Conservation (phyloP, 2,329 filamentous ascomycete genomes). For the Clarireedia paspali region DNA sequence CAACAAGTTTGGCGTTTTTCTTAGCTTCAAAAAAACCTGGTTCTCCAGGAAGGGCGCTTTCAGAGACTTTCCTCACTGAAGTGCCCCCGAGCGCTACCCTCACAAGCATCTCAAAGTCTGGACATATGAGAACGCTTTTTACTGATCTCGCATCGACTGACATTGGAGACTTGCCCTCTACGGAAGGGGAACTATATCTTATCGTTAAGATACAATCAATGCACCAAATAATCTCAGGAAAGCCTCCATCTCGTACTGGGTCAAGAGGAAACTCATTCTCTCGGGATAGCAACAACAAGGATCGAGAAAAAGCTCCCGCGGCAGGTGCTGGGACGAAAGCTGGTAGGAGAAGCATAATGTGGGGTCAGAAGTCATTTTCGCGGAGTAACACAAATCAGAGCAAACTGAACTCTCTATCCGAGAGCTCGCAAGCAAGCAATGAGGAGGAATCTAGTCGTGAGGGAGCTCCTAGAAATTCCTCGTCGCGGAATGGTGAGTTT, state of each 20-base stretch:
- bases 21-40: constrained; percentile 65
- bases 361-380: constrained; percentile 51
- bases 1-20: constrained; percentile 68
- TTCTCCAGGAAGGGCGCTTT: constrained; percentile 58
- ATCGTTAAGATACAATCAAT: constrained; percentile 62
- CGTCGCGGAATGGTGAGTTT: constrained; percentile 30
- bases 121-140: constrained; percentile 77
- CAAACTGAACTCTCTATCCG: constrained; percentile 45
- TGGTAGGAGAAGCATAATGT: constrained; percentile 61
- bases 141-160: constrained; percentile 60
- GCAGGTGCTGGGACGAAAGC: constrained; percentile 41
- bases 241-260: constrained; percentile 21
- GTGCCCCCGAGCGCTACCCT: constrained; percentile 68
- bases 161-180: constrained; percentile 51
- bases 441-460: constrained; percentile 16
- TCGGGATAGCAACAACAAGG: constrained; percentile 20
- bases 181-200: constrained; percentile 70
- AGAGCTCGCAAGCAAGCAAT: constrained; percentile 11
- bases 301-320: constrained; percentile 36
- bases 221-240: constrained; percentile 22
- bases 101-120: constrained; percentile 53
- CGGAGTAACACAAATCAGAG: constrained; percentile 34
- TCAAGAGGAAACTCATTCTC: constrained; percentile 12
- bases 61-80: constrained; percentile 76
- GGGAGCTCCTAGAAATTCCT: constrained; percentile 46